Evolutionary conservation across 345 rosid species (phyloP).

Genomic region (Combretum micranthum): DNA sequence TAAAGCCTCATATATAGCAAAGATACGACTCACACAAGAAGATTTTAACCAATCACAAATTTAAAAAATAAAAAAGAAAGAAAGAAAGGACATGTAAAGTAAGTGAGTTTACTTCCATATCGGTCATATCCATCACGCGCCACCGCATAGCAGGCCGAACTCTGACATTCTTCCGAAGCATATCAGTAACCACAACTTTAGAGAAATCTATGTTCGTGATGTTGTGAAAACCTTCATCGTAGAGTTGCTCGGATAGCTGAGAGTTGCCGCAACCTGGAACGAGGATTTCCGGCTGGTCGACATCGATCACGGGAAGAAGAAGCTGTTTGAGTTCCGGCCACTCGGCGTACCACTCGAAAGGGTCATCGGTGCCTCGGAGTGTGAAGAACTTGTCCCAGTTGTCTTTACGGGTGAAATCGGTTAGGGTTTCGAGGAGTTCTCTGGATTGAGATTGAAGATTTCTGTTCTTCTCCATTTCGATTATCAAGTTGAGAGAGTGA

Average conservation of each 20-base stretch:
- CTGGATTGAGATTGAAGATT: constrained; percentile 23
- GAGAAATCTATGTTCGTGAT: constrained; percentile 85
- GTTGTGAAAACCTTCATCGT: constrained; percentile 64
- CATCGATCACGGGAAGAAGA: constrained; percentile 46
- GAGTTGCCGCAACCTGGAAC: constrained; percentile 96
- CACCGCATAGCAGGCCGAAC: constrained; percentile 73
- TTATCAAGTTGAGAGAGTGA: not conserved
- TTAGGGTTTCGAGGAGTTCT: constrained; percentile 53
- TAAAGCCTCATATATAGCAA: too few species aligned
- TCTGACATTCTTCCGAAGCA: constrained; percentile 77
- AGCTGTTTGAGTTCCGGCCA: constrained; percentile 72
- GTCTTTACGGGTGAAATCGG: constrained; percentile 93
- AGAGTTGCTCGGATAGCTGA: constrained; percentile 71
- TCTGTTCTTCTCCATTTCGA: constrained; percentile 9
- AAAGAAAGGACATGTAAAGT: too few species aligned
- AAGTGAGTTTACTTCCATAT: constrained; percentile 48
- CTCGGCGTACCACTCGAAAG: constrained; percentile 98
- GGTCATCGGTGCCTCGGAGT: constrained; percentile 64
- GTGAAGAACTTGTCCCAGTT: constrained; percentile 95
- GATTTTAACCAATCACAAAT: not conserved
- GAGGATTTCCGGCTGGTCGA: constrained; percentile 39
- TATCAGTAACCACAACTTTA: constrained; percentile 77
- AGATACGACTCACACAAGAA: too few species aligned
- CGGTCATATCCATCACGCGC: constrained; percentile 93
- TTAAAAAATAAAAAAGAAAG: not conserved